Conservation (phyloP, 73 alveolate species). For the Halteria grandinella region DNA sequence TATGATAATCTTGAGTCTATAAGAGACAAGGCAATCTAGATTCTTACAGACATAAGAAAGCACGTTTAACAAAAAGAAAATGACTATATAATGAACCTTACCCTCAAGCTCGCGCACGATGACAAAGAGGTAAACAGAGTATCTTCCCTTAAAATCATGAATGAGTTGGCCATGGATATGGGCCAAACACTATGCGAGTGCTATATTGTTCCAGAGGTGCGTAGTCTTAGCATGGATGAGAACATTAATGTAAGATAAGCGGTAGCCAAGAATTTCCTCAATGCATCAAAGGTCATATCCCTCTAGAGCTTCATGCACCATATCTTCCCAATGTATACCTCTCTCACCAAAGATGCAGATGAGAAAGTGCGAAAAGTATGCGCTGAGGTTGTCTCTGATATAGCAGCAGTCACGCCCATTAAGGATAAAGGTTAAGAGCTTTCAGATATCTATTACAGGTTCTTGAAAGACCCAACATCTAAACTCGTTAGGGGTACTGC, state of each 20-base stretch:
- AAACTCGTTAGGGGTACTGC: slow-evolving; percentile 68
- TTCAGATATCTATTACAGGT: slow-evolving; percentile 54
- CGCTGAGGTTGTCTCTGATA: slow-evolving; percentile 65
- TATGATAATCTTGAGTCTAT: slow-evolving; percentile 61
- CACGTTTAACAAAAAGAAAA: slow-evolving; percentile 53
- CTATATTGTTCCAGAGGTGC: slow-evolving; percentile 62
- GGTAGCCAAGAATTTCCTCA: slow-evolving; percentile 60
- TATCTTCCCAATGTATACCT: slow-evolving; percentile 61
- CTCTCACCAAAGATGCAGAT: slow-evolving; percentile 58
- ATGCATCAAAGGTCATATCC: slow-evolving; percentile 42
- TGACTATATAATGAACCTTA: slow-evolving; percentile 62
- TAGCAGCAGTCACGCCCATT: slow-evolving; percentile 57
- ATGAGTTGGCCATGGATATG: slow-evolving; percentile 47
- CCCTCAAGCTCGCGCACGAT: slow-evolving; percentile 70
- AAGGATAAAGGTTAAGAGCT: slow-evolving; percentile 55
- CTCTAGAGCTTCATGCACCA: slow-evolving; percentile 50
- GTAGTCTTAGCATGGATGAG: slow-evolving; percentile 60
- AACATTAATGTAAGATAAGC: slow-evolving; percentile 47
- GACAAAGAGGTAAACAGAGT: slow-evolving; percentile 64
- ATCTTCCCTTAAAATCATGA: slow-evolving; percentile 51
- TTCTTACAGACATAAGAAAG: slow-evolving; percentile 57
- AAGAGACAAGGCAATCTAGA: slow-evolving; percentile 63
- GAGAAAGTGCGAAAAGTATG: slow-evolving; percentile 67
- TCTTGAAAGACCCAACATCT: slow-evolving; percentile 57
- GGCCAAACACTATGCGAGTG: slow-evolving; percentile 68